These are phyloP conservation scores for Coccomyxa sp. DNA, from an alignment of 139 green algal species.

Conservation along the genomic window DNA sequence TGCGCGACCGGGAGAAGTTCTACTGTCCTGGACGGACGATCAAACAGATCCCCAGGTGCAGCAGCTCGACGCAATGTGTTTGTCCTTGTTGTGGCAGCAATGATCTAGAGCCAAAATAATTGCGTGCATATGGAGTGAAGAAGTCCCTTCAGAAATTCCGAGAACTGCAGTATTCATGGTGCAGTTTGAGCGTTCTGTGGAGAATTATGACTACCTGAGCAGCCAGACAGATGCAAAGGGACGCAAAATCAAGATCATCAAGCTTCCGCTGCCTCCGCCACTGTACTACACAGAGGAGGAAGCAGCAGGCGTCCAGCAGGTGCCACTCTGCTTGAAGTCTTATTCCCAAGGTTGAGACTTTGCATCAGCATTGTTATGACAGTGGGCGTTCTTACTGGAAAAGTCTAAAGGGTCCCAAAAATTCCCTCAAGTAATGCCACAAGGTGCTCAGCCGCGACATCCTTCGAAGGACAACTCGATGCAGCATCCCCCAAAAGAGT, in stretches of 20 bases:
- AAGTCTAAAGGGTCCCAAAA: too few relatives aligned
- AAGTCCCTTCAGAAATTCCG: background rate
- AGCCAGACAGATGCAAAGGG: constrained; percentile 48
- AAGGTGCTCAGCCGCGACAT: too few relatives aligned
- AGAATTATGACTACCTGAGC: constrained; percentile 33
- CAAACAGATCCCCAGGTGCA: constrained; percentile 43
- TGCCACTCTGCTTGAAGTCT: too few relatives aligned
- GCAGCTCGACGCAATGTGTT: background rate
- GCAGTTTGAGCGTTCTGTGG: constrained; percentile 33
- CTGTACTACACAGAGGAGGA: constrained; percentile 50
- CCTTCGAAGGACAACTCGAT: too few relatives aligned
- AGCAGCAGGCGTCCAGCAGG: constrained; percentile 7
- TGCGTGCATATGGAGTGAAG: background rate
- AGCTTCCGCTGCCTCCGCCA: constrained; percentile 57
- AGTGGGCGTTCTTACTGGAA: too few relatives aligned
- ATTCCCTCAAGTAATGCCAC: too few relatives aligned
- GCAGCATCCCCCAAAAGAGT: too few relatives aligned
- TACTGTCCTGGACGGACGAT: constrained; percentile 76
- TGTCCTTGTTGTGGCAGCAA: background rate
- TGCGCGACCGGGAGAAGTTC: constrained; percentile 47
- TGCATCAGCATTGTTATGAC: too few relatives aligned
- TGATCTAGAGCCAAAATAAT: background rate
- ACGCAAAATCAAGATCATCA: constrained; percentile 51
- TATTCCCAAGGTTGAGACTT: too few relatives aligned
- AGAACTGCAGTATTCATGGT: background rate